Conservation (phyloP, 495 filamentous ascomycete genomes). For the Barbatosphaeria neglecta region DNA sequence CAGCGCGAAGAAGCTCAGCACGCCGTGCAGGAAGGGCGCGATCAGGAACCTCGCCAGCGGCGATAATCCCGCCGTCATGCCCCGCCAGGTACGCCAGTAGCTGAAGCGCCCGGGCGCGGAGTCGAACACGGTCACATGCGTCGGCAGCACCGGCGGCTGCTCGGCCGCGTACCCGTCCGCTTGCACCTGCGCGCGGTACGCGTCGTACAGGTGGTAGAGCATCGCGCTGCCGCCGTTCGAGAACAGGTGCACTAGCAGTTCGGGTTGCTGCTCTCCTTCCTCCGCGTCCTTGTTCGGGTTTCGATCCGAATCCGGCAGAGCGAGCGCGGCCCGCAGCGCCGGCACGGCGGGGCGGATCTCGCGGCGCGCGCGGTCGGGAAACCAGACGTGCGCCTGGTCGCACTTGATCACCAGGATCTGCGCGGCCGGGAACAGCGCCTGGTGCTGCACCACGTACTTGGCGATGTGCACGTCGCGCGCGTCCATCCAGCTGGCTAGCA, state of each 20-base stretch:
- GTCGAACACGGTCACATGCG: slow-evolving; percentile 25
- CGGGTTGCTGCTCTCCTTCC: slow-evolving; percentile 5
- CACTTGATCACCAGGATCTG: slow-evolving; percentile 29
- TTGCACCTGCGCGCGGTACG: slow-evolving; percentile 4
- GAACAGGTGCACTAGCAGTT: slow-evolving; percentile 29
- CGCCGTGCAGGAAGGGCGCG: slow-evolving; percentile 15
- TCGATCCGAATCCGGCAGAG: too few species aligned
- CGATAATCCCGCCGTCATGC: slow-evolving; percentile 15
- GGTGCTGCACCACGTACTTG: slow-evolving; percentile 33
- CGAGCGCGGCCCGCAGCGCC: slow-evolving; percentile 9
- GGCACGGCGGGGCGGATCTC: slow-evolving; percentile 10
- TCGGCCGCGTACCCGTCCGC: not conserved
- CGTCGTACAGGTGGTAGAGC: slow-evolving; percentile 12
- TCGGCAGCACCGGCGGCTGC: slow-evolving; percentile 7
- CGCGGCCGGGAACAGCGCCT: slow-evolving; percentile 22
- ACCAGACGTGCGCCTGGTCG: slow-evolving; percentile 15
- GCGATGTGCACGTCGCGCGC: slow-evolving; percentile 31
- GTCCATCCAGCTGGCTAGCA: slow-evolving; percentile 34
- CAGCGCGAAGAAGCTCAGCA: slow-evolving; percentile 18
- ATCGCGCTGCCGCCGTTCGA: slow-evolving; percentile 32
- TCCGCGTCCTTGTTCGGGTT: too few species aligned
- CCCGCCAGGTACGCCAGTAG: slow-evolving; percentile 13
- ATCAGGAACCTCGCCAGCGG: slow-evolving; percentile 5
- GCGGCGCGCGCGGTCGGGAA: not conserved
- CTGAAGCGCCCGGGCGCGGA: slow-evolving; percentile 25